A percentile compares a stretch with the other conserved stretches of the same genome.
Conservation (phyloP, 176 grass and related monocot genomes). For the Canna indica region DNA sequence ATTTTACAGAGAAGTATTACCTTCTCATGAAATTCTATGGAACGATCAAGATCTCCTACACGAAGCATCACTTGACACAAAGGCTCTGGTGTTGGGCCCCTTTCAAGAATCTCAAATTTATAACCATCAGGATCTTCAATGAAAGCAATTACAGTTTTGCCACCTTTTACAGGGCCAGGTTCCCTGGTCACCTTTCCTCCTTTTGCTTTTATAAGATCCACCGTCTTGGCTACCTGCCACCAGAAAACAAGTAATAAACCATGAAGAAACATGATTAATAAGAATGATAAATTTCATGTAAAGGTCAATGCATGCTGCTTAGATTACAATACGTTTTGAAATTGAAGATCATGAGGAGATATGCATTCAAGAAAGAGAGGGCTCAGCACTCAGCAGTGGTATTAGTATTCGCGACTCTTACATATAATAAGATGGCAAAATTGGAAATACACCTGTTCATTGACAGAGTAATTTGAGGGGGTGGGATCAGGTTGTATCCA, state of each 20-base stretch:
- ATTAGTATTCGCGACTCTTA: background rate
- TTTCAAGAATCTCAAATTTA: slow-evolving; percentile 93
- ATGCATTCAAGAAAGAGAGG: background rate
- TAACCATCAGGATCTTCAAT: slow-evolving; percentile 95
- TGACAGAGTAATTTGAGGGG: background rate
- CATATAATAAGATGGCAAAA: background rate
- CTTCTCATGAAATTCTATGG: slow-evolving; percentile 90
- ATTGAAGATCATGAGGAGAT: background rate
- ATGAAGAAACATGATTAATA: background rate
- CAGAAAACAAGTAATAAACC: background rate
- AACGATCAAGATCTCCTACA: slow-evolving; percentile 79
- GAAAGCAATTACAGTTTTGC: slow-evolving; percentile 76
- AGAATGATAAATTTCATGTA: background rate
- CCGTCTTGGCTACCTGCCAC: slow-evolving; percentile 69
- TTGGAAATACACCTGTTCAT: background rate
- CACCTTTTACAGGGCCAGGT: slow-evolving; percentile 77
- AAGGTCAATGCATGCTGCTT: background rate
- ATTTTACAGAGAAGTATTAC: slow-evolving; percentile 25
- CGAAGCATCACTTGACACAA: slow-evolving; percentile 97
- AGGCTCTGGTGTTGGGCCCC: slow-evolving; percentile 74
- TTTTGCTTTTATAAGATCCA: slow-evolving; percentile 93
- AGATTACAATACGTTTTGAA: background rate
- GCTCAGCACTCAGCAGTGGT: background rate
- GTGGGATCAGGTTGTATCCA: background rate
- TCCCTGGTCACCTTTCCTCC: slow-evolving; percentile 84